Evolutionary conservation across 2,329 filamentous ascomycete genomes (phyloP).

Genomic region (Xylaria sp.): DNA sequence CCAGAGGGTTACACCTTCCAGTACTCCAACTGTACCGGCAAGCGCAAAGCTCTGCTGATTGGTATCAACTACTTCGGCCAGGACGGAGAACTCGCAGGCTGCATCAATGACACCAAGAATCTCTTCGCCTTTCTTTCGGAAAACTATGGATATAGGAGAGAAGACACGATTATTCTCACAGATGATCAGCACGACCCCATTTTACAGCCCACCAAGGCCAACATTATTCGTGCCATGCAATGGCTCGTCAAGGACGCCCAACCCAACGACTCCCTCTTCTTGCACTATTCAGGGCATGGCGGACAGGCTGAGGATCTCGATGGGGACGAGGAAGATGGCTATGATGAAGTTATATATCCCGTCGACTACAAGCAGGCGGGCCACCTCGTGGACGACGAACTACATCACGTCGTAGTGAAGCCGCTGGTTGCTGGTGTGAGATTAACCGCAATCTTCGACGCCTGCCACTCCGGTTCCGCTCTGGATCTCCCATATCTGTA

Average conservation of each 20-base stretch:
- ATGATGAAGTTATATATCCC: slow-evolving; percentile 86
- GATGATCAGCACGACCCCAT: slow-evolving; percentile 78
- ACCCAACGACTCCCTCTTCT: slow-evolving; percentile 80
- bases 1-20: slow-evolving; percentile 77
- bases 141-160: slow-evolving; percentile 75
- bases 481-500: slow-evolving; percentile 76
- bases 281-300: slow-evolving; percentile 71
- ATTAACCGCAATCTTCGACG: slow-evolving; percentile 72
- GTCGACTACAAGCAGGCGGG: slow-evolving; percentile 83
- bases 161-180: slow-evolving; percentile 83
- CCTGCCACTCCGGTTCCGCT: slow-evolving; percentile 74
- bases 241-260: slow-evolving; percentile 78
- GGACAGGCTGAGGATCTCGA: slow-evolving; percentile 84
- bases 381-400: slow-evolving; percentile 85
- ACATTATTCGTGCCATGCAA: slow-evolving; percentile 79
- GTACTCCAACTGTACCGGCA: slow-evolving; percentile 79
- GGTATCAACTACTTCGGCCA: slow-evolving; percentile 86
- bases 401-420: slow-evolving; percentile 78
- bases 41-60: slow-evolving; percentile 78
- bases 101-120: slow-evolving; percentile 85
- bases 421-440: slow-evolving; percentile 67
- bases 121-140: slow-evolving; percentile 77
- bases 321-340: slow-evolving; percentile 83
- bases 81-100: slow-evolving; percentile 76
- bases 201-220: slow-evolving; percentile 78